Base-by-base conservation (phyloP, 352 stramenopile species). In the Phytopythium aichiense region DNA sequence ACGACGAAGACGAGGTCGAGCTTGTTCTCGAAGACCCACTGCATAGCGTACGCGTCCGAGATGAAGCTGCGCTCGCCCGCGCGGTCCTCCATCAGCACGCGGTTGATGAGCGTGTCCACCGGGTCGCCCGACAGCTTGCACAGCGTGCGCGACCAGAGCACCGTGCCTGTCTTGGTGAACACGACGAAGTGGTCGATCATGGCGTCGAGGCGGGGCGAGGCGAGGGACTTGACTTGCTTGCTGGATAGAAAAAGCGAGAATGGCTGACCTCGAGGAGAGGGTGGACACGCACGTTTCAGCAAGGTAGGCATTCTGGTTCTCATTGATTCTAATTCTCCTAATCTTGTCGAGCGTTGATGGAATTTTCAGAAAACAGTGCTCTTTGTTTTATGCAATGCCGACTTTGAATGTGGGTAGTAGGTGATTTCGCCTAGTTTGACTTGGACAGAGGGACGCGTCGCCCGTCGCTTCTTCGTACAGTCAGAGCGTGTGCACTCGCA, bases 151-250 rank as follows among this genome's bases (percentile, higher is more conserved):
- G 85, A 95, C 89, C 88, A 98, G 33, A 97, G 74, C 55, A 98
- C 88, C 22, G 86, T 86, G 60, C 92, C 92, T 53, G 79, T 94
- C 74, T 95, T 95, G 71, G 71, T 91, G 71, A 98, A 98, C 65
- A 98, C 88, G 50, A 92, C 79, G 63, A 97, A 97, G 66, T 97
- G 83, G 76, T 97, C 91, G 56, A 98, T 92, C 91, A 98, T 98
- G 15, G 60, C 1, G 7, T 15, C 35, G 30, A n/a, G 11, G 43
- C 9, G 38, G 15, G 15, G 23, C 11, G 18, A 15, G 11, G 31
- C 13, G 20, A 7, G 5, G 45, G 7, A 3, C 25, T 57, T 57
- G 38, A 22, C 20, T 31, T 31, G 49, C 33, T 46, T 43, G 25
- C 35, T 40, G 35, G 35, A 40, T 11, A 15, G 35, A 40, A 40